A percentile compares a stretch with the other conserved stretches of the same genome.
phyloP scores from a whole-genome alignment of 176 grass and related monocot genomes.

The Dactylis glomerata region DNA sequence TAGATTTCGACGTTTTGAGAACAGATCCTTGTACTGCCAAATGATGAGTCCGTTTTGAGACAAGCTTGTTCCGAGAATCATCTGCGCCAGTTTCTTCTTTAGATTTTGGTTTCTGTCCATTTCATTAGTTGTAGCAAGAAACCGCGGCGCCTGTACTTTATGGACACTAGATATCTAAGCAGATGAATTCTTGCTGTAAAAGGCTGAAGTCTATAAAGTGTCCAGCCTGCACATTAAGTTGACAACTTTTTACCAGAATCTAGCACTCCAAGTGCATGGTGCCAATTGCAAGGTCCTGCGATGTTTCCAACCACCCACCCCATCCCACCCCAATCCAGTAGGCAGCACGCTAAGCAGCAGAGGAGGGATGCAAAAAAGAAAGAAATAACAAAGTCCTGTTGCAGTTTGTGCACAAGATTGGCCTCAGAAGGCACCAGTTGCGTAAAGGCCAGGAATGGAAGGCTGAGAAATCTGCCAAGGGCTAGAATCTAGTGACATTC shows the following conservation, averaged over 20 bases:
- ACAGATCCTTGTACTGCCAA: constrained; percentile 50
- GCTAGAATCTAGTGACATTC: constrained; percentile 44
- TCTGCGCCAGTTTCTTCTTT: constrained; percentile 1
- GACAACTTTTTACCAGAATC: constrained; percentile 34
- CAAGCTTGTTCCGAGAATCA: not conserved
- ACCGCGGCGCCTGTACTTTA: not conserved
- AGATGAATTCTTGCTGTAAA: not conserved
- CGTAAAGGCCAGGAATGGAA: constrained; percentile 24
- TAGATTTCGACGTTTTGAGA: constrained; percentile 86
- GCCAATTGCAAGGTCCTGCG: constrained; percentile 21
- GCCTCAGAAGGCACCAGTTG: constrained; percentile 26
- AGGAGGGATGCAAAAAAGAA: not conserved
- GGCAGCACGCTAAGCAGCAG: not conserved
- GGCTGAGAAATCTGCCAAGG: constrained; percentile 41
- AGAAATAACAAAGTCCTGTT: not conserved
- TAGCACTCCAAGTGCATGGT: not conserved
- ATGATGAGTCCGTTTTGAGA: constrained; percentile 14
- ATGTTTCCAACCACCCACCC: constrained; percentile 22
- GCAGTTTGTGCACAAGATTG: constrained; percentile 18
- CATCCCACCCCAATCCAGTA: not conserved
- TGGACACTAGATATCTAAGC: not conserved
- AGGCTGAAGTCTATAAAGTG: not conserved
- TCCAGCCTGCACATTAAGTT: not conserved
- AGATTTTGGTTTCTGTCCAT: not conserved
- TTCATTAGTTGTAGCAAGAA: not conserved